Conservation (phyloP, 2,329 filamentous ascomycete genomes). For the Atkinsonella texensis region DNA sequence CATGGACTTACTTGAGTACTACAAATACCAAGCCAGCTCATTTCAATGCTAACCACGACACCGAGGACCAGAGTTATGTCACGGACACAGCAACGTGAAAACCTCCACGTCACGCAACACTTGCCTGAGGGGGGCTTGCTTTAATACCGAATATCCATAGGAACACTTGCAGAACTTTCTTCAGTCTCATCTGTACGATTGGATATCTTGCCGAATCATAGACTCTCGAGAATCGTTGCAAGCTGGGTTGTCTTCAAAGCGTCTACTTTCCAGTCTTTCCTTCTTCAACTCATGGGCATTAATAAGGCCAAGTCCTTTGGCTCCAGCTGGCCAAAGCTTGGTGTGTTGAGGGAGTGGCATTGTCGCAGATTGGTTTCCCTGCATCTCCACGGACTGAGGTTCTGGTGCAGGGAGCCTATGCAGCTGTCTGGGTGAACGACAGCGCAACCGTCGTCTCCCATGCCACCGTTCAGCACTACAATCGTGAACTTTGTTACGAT, state of each 20-base stretch:
- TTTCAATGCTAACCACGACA: too few species aligned
- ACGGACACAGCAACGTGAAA: too few species aligned
- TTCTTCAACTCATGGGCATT: too few species aligned
- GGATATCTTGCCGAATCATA: neutral
- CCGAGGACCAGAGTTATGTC: too few species aligned
- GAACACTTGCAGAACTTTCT: neutral
- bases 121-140: too few species aligned
- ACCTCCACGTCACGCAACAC: too few species aligned
- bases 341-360: too few species aligned
- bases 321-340: too few species aligned
- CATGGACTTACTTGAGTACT: too few species aligned
- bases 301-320: too few species aligned
- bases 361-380: too few species aligned
- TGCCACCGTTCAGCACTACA: neutral
- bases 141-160: neutral
- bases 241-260: neutral
- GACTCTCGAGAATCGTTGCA: neutral
- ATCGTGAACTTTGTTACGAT: neutral
- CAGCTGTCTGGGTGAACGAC: neutral
- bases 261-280: neutral
- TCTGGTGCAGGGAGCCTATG: neutral
- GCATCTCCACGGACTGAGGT: neutral
- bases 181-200: neutral
- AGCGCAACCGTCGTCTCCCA: neutral
- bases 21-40: too few species aligned